Base-by-base conservation (phyloP, 352 stramenopile genomes). In the Globisporangium parvum region DNA sequence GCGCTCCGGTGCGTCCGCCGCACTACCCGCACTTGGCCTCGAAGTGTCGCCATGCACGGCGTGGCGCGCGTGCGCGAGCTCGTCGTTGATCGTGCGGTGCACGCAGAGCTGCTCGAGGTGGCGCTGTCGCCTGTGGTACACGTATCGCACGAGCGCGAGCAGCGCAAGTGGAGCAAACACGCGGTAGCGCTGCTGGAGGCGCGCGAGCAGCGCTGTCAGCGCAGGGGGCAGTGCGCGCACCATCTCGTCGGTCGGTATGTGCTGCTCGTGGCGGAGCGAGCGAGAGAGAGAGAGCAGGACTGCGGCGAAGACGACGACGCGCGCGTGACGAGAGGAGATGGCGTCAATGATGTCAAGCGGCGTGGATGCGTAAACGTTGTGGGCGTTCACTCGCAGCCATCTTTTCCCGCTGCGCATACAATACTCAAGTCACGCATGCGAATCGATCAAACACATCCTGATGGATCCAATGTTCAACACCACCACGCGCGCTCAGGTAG, bases 41-140 rank as follows among this genome's bases (percentile, higher is more conserved):
- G 46, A 4, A 51, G 42, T 26, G 20, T 45, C n/a, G 35, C 42
- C 23, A 15, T 44, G 55, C 47, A 57, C 55, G 17, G 37, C 41
- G 42, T 62, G 47, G 26, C 47, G 37, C 28, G 54, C 51, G 23
- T 58, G 26, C 2, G 56, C 52, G 33, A 84, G 52, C 48, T 70
- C 63, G 24, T 49, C 46, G 58, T 57, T 65, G 24, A 85, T 62
- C 12, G 62, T 52, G 44, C 57, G 61, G 47, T 84, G 70, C 8
- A 85, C 55, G 31, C 54, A 62, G 24, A 81, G 47, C 46, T 82
- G 74, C 42, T 69, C 53, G 28, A 75, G 52, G 47, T 79, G 75
- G 33, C 75, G 61, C 35, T 60, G 65, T n/a, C 63, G 70, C n/a
- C 60, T 67, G 41, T 72, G 69, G 37, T 77, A 80, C 49, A 82